Evolutionary conservation across 805 yeast species (phyloP).

Genomic region (Barnettozyma sp.): DNA sequence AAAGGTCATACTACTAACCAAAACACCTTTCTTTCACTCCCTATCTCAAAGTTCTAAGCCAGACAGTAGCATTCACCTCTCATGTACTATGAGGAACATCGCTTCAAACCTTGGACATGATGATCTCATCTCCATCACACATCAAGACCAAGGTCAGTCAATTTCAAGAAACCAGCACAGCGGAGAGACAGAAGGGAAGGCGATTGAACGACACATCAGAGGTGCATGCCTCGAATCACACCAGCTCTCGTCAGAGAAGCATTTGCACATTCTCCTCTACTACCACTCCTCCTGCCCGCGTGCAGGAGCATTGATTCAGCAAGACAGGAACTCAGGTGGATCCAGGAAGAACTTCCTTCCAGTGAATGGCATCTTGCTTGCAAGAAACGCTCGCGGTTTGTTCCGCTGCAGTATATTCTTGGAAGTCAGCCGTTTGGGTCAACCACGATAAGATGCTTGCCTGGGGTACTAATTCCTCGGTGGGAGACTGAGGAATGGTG

Average conservation of each 20-base stretch:
- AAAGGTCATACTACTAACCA: too few species aligned
- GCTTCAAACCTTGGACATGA: constrained; percentile 5
- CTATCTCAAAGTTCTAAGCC: too few species aligned
- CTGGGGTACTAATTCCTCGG: constrained; percentile 78
- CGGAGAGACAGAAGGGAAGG: too few species aligned
- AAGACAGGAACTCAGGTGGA: constrained; percentile 56
- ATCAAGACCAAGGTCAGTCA: too few species aligned
- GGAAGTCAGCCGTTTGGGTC: constrained; percentile 84
- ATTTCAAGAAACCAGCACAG: neutral
- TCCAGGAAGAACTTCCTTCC: constrained; percentile 46
- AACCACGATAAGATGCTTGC: constrained; percentile 50
- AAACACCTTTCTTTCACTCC: too few species aligned
- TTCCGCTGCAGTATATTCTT: constrained; percentile 80
- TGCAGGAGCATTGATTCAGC: constrained; percentile 33
- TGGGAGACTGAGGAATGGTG: constrained; percentile 97
- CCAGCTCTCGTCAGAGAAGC: constrained; percentile 13
- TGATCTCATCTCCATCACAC: too few species aligned
- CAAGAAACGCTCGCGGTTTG: constrained; percentile 39
- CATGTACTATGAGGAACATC: neutral
- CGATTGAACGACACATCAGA: too few species aligned
- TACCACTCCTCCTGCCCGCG: constrained; percentile 16
- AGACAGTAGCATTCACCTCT: too few species aligned
- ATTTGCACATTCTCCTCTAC: constrained; percentile 4
- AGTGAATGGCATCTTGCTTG: constrained; percentile 48
- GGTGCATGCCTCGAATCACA: constrained; percentile 19